Conservation (phyloP, 768 basidiomycete species). For the Exidia glandulosa region DNA sequence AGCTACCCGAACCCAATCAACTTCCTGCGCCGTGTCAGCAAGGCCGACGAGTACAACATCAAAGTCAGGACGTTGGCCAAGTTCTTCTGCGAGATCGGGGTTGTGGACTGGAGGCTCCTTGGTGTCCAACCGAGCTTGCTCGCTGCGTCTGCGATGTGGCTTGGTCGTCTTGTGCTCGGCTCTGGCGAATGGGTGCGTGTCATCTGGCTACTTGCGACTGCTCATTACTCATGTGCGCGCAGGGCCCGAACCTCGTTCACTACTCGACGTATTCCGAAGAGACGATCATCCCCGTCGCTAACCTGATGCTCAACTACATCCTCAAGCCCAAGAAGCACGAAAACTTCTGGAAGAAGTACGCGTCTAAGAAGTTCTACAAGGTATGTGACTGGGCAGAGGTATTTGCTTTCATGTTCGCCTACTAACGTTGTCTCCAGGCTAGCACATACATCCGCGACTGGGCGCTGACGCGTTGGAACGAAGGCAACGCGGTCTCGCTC, state of each 20-base stretch:
- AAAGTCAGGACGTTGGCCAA: constrained; percentile 81
- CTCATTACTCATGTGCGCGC: constrained; percentile 10
- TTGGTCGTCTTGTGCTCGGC: constrained; percentile 70
- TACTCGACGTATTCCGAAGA: constrained; percentile 79
- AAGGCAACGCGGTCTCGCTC: neutral
- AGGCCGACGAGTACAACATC: constrained; percentile 85
- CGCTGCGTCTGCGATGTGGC: constrained; percentile 79
- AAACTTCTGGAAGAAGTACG: constrained; percentile 82
- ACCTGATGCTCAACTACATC: constrained; percentile 81
- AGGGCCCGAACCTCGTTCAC: constrained; percentile 80
- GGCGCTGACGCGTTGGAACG: constrained; percentile 20
- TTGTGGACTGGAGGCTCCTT: constrained; percentile 72
- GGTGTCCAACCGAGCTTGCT: constrained; percentile 63
- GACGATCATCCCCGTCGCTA: constrained; percentile 69
- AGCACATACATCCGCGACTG: constrained; percentile 24
- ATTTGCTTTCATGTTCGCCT: neutral
- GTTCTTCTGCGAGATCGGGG: constrained; percentile 79
- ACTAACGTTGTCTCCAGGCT: neutral
- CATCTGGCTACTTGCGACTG: neutral
- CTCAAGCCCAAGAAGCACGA: constrained; percentile 62
- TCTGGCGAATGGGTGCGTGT: constrained; percentile 73
- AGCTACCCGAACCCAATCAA: constrained; percentile 82
- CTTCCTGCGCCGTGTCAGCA: constrained; percentile 80
- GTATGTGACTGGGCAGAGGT: constrained; percentile 26
- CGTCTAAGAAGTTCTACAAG: constrained; percentile 74